These are phyloP conservation scores for Coemansia sp. DNA, from an alignment of 192 early-diverging fungal genomes.

Conservation along the genomic window DNA sequence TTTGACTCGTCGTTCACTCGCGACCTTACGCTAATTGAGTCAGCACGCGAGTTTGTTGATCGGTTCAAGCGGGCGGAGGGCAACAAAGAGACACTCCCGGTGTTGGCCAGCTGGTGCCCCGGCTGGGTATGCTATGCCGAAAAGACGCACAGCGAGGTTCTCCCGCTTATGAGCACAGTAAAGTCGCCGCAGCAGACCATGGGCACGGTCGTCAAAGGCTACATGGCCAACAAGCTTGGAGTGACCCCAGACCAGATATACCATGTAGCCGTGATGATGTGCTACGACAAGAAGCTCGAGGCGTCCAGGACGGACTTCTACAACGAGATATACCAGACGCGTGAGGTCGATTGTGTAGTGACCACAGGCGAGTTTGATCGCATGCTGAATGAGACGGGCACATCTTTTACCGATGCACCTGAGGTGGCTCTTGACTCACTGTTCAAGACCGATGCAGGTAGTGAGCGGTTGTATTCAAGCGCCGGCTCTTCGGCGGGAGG, in stretches of 20 bases:
- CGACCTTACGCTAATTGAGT: constrained; percentile 81
- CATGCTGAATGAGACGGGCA: constrained; percentile 70
- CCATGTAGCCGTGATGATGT: constrained; percentile 96
- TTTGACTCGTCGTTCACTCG: constrained; percentile 88
- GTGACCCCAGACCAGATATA: constrained; percentile 73
- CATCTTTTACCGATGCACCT: constrained; percentile 45
- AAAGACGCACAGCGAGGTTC: constrained; percentile 88
- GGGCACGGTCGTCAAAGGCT: constrained; percentile 89
- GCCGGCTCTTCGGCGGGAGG: constrained; percentile 89
- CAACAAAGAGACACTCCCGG: constrained; percentile 46
- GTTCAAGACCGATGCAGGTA: constrained; percentile 31
- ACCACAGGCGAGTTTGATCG: constrained; percentile 91
- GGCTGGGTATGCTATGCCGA: constrained; percentile 99
- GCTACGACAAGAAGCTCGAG: constrained; percentile 99
- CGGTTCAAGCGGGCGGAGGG: constrained; percentile 55
- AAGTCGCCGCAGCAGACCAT: constrained; percentile 98
- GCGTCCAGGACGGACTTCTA: constrained; percentile 92
- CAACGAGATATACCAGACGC: constrained; percentile 70
- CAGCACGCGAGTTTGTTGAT: constrained; percentile 84
- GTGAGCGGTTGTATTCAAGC: constrained; percentile 54
- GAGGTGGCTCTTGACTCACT: constrained; percentile 59
- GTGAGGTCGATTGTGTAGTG: constrained; percentile 96
- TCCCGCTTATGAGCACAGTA: constrained; percentile 83
- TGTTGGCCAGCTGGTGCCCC: constrained; percentile 63
- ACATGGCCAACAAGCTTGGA: constrained; percentile 63